A percentile compares a stretch with the other conserved stretches of the same genome.
These are phyloP conservation scores for Globisporangium mamillatum DNA, from an alignment of 352 stramenopile genomes.

Conservation along the genomic window DNA sequence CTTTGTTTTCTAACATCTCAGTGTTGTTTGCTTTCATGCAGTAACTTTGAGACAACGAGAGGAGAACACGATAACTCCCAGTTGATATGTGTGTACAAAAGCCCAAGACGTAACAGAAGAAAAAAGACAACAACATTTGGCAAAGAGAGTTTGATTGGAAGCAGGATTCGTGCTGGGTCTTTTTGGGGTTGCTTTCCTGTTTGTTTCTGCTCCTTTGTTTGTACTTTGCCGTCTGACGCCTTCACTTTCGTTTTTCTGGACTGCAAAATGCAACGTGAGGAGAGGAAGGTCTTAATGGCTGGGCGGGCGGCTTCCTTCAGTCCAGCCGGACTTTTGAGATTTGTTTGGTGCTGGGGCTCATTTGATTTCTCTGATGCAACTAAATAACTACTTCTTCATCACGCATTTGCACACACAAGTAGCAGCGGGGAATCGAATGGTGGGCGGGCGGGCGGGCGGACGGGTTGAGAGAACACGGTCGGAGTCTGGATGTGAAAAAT, in stretches of 20 bases:
- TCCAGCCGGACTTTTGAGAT: not conserved
- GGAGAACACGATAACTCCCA: conserved; percentile 2
- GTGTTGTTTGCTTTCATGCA: conserved; percentile 3
- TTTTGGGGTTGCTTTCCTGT: not conserved
- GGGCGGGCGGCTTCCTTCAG: not conserved
- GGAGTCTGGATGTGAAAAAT: conserved; percentile 8
- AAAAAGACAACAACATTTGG: conserved; percentile 1
- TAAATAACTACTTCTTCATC: conserved; percentile 10
- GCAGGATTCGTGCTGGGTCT: not conserved
- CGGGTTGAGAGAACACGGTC: not conserved
- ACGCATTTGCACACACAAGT: conserved; percentile 10
- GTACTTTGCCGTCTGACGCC: not conserved
- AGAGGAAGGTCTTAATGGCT: not conserved
- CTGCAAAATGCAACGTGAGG: not conserved
- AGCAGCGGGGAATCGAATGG: conserved; percentile 4
- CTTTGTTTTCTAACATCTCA: not conserved
- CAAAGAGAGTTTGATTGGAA: not conserved
- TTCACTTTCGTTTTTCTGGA: conserved; percentile 11
- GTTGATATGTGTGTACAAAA: not conserved
- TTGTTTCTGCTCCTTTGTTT: not conserved
- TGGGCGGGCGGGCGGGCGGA: not conserved
- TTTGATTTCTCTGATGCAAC: conserved; percentile 8
- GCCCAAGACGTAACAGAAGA: not conserved
- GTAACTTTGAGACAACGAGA: not conserved
- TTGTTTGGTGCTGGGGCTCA: not conserved